phyloP scores from a whole-genome alignment of 2,329 filamentous ascomycete species.

The Neurospora sp. region DNA sequence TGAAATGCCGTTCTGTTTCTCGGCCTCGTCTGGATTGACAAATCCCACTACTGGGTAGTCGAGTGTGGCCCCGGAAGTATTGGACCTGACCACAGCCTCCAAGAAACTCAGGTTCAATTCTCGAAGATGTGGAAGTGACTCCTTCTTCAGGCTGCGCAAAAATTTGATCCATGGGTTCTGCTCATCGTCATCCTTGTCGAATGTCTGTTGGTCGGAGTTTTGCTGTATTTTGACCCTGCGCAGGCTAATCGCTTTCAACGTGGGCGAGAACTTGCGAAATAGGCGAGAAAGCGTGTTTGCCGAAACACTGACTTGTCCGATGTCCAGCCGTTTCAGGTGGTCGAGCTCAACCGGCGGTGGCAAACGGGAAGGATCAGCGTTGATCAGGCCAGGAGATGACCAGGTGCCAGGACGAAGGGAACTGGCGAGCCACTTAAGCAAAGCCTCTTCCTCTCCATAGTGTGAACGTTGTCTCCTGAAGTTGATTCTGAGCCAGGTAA shows the following conservation, averaged over 20 bases:
- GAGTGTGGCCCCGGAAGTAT: neutral
- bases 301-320: slow-evolving; percentile 29
- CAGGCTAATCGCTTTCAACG: slow-evolving; percentile 33
- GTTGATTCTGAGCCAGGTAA: slow-evolving; percentile 46
- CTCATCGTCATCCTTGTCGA: neutral
- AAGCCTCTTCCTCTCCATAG: slow-evolving; percentile 10
- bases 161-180: slow-evolving; percentile 29
- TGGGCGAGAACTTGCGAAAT: slow-evolving; percentile 31
- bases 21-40: neutral
- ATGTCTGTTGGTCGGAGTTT: neutral
- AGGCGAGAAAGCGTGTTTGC: slow-evolving; percentile 24
- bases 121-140: slow-evolving; percentile 3
- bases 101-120: slow-evolving; percentile 6
- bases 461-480: slow-evolving; percentile 19
- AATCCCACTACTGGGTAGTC: neutral
- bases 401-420: neutral
- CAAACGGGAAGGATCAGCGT: slow-evolving; percentile 7
- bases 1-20: neutral
- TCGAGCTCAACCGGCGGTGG: slow-evolving; percentile 20
- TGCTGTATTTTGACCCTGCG: slow-evolving; percentile 29
- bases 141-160: slow-evolving; percentile 23
- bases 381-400: slow-evolving; percentile 2
- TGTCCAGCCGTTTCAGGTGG: slow-evolving; percentile 30
- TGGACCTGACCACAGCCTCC: neutral
- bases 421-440: slow-evolving; percentile 31